Base-by-base conservation (phyloP, 768 basidiomycete species). In the Amanita pseudoporphyria region DNA sequence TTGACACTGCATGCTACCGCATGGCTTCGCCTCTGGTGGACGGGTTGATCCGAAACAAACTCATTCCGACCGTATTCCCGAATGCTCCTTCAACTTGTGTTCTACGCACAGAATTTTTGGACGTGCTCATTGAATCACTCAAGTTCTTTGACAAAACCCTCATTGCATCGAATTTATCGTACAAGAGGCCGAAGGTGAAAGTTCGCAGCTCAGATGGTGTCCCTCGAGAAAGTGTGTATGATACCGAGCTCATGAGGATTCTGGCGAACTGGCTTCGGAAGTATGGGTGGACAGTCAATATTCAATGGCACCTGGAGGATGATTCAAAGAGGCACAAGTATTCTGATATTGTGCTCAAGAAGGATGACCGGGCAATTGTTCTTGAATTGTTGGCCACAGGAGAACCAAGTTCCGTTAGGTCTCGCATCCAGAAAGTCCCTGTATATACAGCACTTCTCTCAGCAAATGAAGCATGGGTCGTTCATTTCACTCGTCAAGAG, bases 201-300 rank as follows among this genome's bases (percentile, higher is more conserved):
- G 36, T 54, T 30, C 35, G 1, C 13, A 19, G 51, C 42, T 19
- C n/a, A n/a, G n/a, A n/a, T n/a, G 19, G 13, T 24, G 51, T 55
- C 49, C 54, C 54, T 50, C 42, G 47, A 45, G 54, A 55, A 43
- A 55, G 53, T 38, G 31, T 54, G 45, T 45, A 54, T 22, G 35
- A 53, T 35, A 53, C 52, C n/a, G 54, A 55, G 47, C 54, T 55
- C 47, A 55, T 50, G 54, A 52, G 52, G 42, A 46, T 53, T 24
- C 54, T 55, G 28, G 13, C 43, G 16, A 53, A 53, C 52, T 55
- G 54, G 54, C 54, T 55, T 50, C 21, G n/a, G 10, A 32, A 30
- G 45, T 26, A 49, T 36, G 28, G n/a, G 4, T 55, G 47, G 45
- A 44, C 46, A 30, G 52, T 55, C 47, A 52, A 36, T 36, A 24